These are phyloP conservation scores for Exophiala sp. DNA, from an alignment of 2,329 filamentous ascomycete genomes.

Conservation along the genomic window DNA sequence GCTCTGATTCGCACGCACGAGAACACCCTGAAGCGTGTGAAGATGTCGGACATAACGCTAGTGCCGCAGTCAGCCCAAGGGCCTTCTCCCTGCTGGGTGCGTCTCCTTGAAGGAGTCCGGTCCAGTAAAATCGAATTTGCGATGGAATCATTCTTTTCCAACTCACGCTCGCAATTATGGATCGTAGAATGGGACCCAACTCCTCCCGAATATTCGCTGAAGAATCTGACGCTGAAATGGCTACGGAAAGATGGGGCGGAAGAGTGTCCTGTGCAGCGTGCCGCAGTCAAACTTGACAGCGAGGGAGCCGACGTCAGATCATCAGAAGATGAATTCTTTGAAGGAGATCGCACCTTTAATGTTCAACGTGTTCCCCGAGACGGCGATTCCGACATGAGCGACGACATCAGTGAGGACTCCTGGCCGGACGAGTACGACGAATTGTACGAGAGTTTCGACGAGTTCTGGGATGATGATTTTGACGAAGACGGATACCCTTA, in stretches of 20 bases:
- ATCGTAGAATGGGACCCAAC: not conserved
- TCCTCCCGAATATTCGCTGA: not conserved
- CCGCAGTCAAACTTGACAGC: not conserved
- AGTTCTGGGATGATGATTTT: not conserved
- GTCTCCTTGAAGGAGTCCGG: not conserved
- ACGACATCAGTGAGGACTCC: not conserved
- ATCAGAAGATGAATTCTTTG: not conserved
- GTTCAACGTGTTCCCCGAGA: not conserved
- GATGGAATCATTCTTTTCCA: not conserved
- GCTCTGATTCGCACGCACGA: not conserved
- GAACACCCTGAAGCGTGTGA: not conserved
- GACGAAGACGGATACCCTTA: not conserved
- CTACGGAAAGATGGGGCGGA: not conserved
- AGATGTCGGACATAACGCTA: not conserved
- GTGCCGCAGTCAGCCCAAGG: not conserved
- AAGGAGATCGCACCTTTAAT: not conserved
- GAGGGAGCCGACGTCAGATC: not conserved
- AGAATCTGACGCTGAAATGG: not conserved
- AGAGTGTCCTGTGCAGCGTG: not conserved
- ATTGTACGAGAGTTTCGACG: not conserved
- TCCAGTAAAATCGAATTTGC: not conserved
- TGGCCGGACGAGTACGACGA: not conserved
- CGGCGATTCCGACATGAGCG: not conserved
- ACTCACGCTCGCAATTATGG: not conserved
- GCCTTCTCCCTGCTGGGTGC: not conserved